Base-by-base conservation (phyloP, 2,329 filamentous ascomycete species). In the Sclerotinia glacialis region DNA sequence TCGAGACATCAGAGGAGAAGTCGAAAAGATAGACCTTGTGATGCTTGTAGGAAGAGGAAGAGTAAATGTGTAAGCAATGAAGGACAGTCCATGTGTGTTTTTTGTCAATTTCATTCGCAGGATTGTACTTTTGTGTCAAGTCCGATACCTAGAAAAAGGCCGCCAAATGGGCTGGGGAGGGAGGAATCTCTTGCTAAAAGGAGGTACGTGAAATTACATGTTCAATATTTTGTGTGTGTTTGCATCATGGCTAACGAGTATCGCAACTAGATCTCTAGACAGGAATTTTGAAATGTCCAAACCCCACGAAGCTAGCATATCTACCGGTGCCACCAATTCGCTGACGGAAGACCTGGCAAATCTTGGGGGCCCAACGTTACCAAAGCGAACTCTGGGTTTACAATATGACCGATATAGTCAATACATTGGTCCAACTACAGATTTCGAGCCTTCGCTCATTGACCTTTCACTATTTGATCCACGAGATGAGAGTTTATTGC, bases 361-460 rank as follows among this genome's bases (percentile, higher is more conserved):
- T 76, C 85, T 89, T 73, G 86, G 86, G 69, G 86, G 86, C 49
- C 85, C 86, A 64, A 87, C 85, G 67, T 80, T 89, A 73, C 81
- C 90, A 67, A 88, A 88, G 77, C 83, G 86, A 75, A 89, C 88
- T 21, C 81, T 95, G 67, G 91, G 91, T 68, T 83, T 95, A 71
- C 91, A 94, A 76, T 82, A 86, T 74, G 89, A 92, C 77, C 87
- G 90, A 68, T 92, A 90, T 77, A 92, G 90, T 79, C 89, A 92
- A 78, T 92, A 94, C 75, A 91, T 95, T 72, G 91, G 91, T 34
- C 86, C 89, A 67, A 94, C 90, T 61, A 93, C 91, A 61, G 90
- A 93, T 73, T 92, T 93, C 75, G 91, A 95, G 76, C 89, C 90
- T 21, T 89, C 89, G n/a, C 82, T 95, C 65, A 91, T 94, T 78